Evolutionary conservation across 2,329 filamentous ascomycete species (phyloP).

Genomic region (Fusarium sp.): DNA sequence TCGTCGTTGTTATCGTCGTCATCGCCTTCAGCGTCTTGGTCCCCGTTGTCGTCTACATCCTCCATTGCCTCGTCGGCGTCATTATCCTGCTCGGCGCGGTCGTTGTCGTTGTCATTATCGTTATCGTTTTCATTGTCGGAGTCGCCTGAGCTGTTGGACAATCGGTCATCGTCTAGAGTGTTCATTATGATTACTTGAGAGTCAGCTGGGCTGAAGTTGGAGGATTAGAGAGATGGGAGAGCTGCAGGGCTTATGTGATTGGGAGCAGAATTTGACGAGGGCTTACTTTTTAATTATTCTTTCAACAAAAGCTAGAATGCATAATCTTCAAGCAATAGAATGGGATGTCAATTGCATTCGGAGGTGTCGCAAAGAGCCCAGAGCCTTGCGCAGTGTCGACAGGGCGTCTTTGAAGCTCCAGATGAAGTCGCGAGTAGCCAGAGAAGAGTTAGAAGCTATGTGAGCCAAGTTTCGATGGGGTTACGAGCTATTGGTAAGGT

Average conservation of each 20-base stretch:
- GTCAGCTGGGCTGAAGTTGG: constrained; percentile 2
- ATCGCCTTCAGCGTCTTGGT: constrained; percentile 50
- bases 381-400: not conserved
- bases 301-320: not conserved
- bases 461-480: not conserved
- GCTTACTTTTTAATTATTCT: not conserved
- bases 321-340: constrained; percentile 1
- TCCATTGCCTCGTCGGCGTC: constrained; percentile 72
- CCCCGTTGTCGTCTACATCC: constrained; percentile 58
- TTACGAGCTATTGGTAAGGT: not conserved
- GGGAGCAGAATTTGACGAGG: not conserved
- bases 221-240: not conserved
- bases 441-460: not conserved
- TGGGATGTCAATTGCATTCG: constrained; percentile 3
- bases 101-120: constrained; percentile 65
- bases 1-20: constrained; percentile 55
- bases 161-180: constrained; percentile 43
- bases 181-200: constrained; percentile 25
- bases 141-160: constrained; percentile 44
- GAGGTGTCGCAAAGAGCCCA: constrained; percentile 19
- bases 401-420: not conserved
- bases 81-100: constrained; percentile 50
- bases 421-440: constrained; percentile 6
- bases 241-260: not conserved
- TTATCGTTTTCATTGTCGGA: constrained; percentile 53